Base-by-base conservation (phyloP, 495 filamentous ascomycete genomes). In the Oleoguttula mirabilis region DNA sequence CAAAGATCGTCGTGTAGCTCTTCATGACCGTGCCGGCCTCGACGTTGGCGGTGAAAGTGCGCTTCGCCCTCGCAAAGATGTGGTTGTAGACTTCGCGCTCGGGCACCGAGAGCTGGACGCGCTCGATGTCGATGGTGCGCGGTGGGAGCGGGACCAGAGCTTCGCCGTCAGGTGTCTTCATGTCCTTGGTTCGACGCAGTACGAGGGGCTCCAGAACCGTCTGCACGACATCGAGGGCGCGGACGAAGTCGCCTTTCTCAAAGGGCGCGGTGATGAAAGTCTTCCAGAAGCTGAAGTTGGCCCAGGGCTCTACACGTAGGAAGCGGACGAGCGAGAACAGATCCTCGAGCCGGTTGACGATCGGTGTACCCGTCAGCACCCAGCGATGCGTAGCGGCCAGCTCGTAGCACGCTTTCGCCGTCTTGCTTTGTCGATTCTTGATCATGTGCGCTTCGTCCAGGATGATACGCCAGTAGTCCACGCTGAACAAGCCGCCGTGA, bases 191-290 rank as follows among this genome's bases (percentile, higher is more conserved):
- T 47, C 90, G 71, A 21, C 90, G 74, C 51, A 96, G 76, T n/a
- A 98, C 90, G 6, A 98, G 67, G 7, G 90, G 90, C 53, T 98
- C 92, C 16, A 98, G 64, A 0, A 98, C 90, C 0, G 87, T 96
- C 54, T 98, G 90, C 2, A 98, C 92, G 3, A 98, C 92, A 56
- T 96, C 90, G 6, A 98, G 71, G 2, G 92, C 90, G 4, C 87
- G 78, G 35, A 94, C 73, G 48, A 85, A 94, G 50, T 98, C 81
- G 49, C 90, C 92, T 0, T 83, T 84, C 57, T 98, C 90, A 40
- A 98, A 98, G 0, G 90, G 90, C 11, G 88, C 77, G 0, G 92
- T 98, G 50, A 98, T 98, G 60, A 98, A 98, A 0, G 92, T 96
- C 47, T 88, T 84, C 90, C 90, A 98, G 64, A 92, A 98, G 3